Conservation (phyloP, 225 moss, liverwort and hornwort genomes). For the Pleurozium schreberi region DNA sequence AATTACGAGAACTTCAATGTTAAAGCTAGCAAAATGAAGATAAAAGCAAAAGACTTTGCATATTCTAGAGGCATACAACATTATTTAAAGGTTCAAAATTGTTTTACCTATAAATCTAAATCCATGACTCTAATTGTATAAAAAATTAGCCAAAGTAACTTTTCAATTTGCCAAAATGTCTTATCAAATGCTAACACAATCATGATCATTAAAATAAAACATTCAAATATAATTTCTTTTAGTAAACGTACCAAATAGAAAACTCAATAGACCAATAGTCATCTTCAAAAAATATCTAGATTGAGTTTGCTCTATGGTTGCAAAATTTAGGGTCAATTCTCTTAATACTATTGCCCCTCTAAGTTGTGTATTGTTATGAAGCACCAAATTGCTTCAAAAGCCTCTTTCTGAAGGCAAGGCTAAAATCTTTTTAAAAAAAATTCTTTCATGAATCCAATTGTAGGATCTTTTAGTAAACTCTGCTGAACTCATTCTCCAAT, state of each 20-base stretch:
- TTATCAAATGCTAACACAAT: rapidly evolving
- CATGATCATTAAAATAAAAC: too few relatives aligned
- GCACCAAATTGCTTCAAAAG: not conserved
- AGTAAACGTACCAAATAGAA: too few relatives aligned
- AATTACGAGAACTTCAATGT: not conserved
- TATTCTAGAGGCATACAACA: not conserved
- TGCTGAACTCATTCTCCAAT: rapidly evolving
- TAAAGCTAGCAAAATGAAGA: not conserved
- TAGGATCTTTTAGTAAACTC: not conserved
- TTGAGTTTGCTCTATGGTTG: rapidly evolving
- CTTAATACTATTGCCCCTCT: rapidly evolving
- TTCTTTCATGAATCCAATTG: too few relatives aligned
- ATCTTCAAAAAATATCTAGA: not conserved
- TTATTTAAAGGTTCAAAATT: not conserved
- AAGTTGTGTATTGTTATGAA: not conserved
- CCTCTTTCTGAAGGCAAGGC: not conserved
- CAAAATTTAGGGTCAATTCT: not conserved
- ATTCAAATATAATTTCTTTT: too few relatives aligned
- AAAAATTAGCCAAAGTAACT: not conserved
- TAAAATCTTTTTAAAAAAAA: not conserved
- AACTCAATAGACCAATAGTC: too few relatives aligned
- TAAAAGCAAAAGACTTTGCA: too few relatives aligned
- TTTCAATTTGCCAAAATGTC: not conserved
- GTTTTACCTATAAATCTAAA: not conserved
- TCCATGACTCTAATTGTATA: not conserved